phyloP scores from a whole-genome alignment of 2,329 filamentous ascomycete species.

The Neopestalotiopsis clavispora region DNA sequence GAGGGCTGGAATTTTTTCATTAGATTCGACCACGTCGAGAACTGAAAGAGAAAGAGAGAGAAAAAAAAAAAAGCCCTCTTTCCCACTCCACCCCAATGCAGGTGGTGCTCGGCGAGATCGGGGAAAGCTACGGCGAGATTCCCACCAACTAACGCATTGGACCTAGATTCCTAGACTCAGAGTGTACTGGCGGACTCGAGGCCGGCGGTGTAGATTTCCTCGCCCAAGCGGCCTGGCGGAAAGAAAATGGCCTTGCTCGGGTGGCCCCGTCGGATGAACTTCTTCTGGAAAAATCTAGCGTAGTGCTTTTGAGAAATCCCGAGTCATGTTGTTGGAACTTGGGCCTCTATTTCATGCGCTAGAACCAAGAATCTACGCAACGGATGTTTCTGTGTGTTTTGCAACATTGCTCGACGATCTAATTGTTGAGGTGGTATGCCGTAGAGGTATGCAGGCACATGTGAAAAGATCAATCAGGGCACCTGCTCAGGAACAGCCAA shows the following conservation, averaged over 20 bases:
- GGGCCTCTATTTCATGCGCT: not conserved
- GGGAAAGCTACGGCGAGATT: not conserved
- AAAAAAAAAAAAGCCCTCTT: not conserved
- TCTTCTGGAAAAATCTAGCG: constrained; percentile 8
- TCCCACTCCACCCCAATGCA: not conserved
- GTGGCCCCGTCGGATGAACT: not conserved
- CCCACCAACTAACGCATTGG: not conserved
- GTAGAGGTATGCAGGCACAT: not conserved
- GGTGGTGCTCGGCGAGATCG: not conserved
- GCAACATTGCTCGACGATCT: not conserved
- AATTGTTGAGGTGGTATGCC: not conserved
- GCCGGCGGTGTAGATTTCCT: constrained; percentile 2
- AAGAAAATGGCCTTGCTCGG: not conserved
- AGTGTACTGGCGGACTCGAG: not conserved
- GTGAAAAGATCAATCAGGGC: not conserved
- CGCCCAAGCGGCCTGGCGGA: not conserved
- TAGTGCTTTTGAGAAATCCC: not conserved
- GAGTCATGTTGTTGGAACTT: not conserved
- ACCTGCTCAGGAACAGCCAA: not conserved
- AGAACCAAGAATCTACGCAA: not conserved
- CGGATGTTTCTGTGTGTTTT: not conserved
- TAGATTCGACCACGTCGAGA: not conserved
- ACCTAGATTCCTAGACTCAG: not conserved
- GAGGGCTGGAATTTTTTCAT: not conserved
- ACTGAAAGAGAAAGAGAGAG: no score